Evolutionary conservation across 768 basidiomycete species (phyloP), one percentile per base, ranked within the genome.

Genomic region (Suillus lakei): DNA sequence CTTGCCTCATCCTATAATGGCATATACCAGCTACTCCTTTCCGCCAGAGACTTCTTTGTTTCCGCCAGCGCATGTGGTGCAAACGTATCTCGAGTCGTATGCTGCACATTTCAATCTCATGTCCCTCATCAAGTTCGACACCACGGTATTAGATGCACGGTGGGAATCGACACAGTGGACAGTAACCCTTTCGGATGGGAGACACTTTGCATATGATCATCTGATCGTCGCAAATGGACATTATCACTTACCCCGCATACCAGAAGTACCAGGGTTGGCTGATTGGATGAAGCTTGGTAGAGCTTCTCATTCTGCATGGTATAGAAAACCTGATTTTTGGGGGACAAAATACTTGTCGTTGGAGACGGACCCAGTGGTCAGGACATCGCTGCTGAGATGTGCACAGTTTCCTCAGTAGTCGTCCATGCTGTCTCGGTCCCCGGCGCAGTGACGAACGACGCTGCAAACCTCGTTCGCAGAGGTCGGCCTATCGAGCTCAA

Each of bases 211-310:
- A 1, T 92, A 88, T 67, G 90, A 95, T 69, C 79, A 86, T n/a
- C 72, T 95, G 43, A 74, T 95, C 34, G 82, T 93, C 34, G 90
- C 90, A 50, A 94, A 91, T 64, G 93, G 93, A 0, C 92, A 93
- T 72, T 88, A 91, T 72, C 82, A 81, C 48, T 69, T 83, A 10
- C 93, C 93, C 1, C 84, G 85, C 23, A 84, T 86, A 64, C 92
- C 92, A 3, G 65, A 77, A 50, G 82, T 82, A 10, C 85, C 88
- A 4, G 92, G 93, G 1, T 70, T 94, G 6, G 73, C 77, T 15
- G 65, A 76, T 13, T 94, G 93, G 92, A 69, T 88, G 2, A 74
- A 73, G 1, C 68, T 76, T 5, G 79, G 83, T 28, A 84, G 78
- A 62, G 90, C 88, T 0, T 80, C 76, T 2, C 93, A 95, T 74